These are phyloP conservation scores for Porpolomopsis calyptriformis DNA, from an alignment of 768 basidiomycete genomes.

Conservation along the genomic window DNA sequence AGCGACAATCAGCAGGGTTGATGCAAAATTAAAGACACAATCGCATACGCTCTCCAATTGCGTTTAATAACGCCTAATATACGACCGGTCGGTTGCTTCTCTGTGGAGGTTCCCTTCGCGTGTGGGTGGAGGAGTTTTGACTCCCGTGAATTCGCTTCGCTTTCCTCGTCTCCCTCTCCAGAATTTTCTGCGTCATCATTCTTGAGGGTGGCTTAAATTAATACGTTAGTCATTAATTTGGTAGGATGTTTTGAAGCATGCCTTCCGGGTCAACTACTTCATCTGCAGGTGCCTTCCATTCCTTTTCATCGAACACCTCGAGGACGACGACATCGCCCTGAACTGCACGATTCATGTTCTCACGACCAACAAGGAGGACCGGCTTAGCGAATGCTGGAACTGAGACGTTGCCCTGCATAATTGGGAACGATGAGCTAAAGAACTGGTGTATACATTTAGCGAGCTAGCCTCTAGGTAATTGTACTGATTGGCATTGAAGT, in stretches of 20 bases:
- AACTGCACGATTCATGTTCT: conserved; percentile 93
- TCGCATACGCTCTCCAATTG: conserved; percentile 91
- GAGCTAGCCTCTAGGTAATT: conserved; percentile 80
- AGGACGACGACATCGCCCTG: conserved; percentile 90
- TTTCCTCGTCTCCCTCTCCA: conserved; percentile 40
- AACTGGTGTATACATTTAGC: not conserved
- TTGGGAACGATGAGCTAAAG: not conserved
- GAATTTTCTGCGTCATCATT: conserved; percentile 82
- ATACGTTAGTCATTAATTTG: not conserved
- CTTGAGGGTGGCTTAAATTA: conserved; percentile 57
- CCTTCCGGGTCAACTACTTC: conserved; percentile 93
- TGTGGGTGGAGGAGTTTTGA: conserved; percentile 30
- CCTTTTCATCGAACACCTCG: conserved; percentile 72
- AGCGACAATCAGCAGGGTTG: too few species aligned
- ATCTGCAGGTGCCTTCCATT: conserved; percentile 89
- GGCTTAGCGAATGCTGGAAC: conserved; percentile 67
- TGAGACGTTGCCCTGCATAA: conserved; percentile 62
- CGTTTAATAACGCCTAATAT: conserved; percentile 89
- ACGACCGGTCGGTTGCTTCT: conserved; percentile 83
- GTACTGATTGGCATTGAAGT: conserved; percentile 91
- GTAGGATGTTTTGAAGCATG: conserved; percentile 21
- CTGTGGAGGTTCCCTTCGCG: conserved; percentile 28
- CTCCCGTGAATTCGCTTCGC: conserved; percentile 32
- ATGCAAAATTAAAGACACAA: too few species aligned
- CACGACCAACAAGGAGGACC: conserved; percentile 74